phyloP scores from a whole-genome alignment of 805 yeast species.

The Candida ponderosae region DNA sequence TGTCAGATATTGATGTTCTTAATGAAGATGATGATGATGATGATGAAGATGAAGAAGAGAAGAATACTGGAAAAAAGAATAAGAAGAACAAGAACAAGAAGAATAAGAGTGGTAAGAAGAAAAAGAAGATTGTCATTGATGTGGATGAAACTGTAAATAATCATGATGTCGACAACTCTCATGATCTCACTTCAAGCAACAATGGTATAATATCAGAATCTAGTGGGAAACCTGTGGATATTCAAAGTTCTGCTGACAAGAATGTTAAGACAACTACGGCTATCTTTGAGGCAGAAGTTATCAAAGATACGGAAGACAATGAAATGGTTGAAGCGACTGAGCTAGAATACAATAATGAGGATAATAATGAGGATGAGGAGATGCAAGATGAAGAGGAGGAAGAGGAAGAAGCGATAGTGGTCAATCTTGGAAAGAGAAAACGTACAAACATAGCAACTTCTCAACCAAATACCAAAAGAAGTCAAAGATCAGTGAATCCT shows the following conservation, averaged over 20 bases:
- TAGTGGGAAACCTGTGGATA: not conserved
- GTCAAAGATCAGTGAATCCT: not conserved
- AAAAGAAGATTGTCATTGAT: not conserved
- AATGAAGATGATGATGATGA: not conserved
- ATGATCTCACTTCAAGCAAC: not conserved
- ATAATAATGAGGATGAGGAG: not conserved
- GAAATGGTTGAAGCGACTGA: slow-evolving; percentile 1
- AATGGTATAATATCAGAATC: not conserved
- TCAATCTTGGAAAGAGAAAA: slow-evolving; percentile 1
- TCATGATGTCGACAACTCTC: not conserved
- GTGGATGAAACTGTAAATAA: not conserved
- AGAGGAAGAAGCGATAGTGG: not conserved
- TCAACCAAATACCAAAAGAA: not conserved
- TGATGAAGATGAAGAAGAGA: not conserved
- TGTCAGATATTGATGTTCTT: slow-evolving; percentile 17
- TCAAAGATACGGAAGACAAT: not conserved
- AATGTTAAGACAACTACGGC: not conserved
- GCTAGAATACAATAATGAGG: not conserved
- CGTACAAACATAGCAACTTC: not conserved
- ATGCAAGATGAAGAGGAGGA: slow-evolving; percentile 1
- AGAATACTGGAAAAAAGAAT: not conserved
- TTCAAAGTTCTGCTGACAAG: not conserved
- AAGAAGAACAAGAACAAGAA: slow-evolving; percentile 1
- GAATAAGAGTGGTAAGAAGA: slow-evolving; percentile 1
- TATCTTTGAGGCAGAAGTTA: not conserved